Percentiles rank a stretch among this genome's conserved stretches.
Conservation (phyloP, 2,329 filamentous ascomycete species). For the Trichoderma harzianum region DNA sequence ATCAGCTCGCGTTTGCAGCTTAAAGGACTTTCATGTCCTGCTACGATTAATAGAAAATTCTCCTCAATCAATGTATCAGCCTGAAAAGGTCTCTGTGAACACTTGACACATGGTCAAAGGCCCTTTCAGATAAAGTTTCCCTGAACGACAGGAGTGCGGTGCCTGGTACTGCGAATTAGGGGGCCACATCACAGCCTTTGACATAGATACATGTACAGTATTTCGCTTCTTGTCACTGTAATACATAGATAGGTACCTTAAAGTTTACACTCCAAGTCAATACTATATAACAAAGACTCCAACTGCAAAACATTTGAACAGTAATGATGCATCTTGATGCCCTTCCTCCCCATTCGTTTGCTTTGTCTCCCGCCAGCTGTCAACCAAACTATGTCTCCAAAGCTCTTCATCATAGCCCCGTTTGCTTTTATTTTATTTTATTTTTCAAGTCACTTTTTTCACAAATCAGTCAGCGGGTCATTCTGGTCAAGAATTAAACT, state of each 20-base stretch:
- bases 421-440: not conserved
- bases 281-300: not conserved
- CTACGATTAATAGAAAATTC: not conserved
- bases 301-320: not conserved
- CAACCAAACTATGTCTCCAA: not conserved
- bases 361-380: not conserved
- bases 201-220: not conserved
- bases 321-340: not conserved
- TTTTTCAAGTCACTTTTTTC: not conserved
- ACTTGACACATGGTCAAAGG: not conserved
- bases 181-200: not conserved
- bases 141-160: not conserved
- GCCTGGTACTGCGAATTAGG: too few relatives aligned
- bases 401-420: too few relatives aligned
- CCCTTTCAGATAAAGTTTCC: not conserved
- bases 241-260: too few relatives aligned
- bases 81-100: not conserved
- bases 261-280: not conserved
- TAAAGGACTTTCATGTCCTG: not conserved
- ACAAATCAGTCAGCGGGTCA: not conserved
- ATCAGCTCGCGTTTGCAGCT: not conserved
- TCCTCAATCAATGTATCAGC: not conserved
- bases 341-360: not conserved
- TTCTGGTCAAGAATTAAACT: not conserved
- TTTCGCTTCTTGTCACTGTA: not conserved